These are phyloP conservation scores for Cutaneotrichosporon cyanovorans DNA, from an alignment of 1,284 basidiomycete genomes.

Conservation along the genomic window DNA sequence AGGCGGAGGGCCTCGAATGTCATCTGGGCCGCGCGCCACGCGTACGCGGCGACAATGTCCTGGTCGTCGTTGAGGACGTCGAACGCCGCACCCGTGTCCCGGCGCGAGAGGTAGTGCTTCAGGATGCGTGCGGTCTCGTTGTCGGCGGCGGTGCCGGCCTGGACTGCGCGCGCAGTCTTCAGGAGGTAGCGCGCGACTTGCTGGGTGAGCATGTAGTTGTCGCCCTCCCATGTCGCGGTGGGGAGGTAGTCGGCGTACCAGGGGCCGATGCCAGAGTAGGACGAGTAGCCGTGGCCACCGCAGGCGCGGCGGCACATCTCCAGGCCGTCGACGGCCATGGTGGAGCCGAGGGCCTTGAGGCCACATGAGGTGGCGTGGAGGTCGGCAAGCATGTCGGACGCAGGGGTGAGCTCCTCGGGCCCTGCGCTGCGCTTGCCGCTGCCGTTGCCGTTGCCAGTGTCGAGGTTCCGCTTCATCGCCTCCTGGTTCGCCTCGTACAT, in stretches of 20 bases:
- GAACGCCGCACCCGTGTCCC: constrained; percentile 45
- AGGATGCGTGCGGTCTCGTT: constrained; percentile 48
- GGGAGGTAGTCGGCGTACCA: constrained; percentile 53
- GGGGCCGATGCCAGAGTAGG: constrained; percentile 51
- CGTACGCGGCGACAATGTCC: constrained; percentile 52
- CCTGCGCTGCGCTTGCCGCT: constrained; percentile 9
- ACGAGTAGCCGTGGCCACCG: constrained; percentile 54
- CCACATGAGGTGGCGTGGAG: constrained; percentile 17
- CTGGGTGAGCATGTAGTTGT: constrained; percentile 52
- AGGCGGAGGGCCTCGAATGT: constrained; percentile 44
- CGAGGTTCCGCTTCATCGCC: constrained; percentile 17
- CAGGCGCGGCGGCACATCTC: constrained; percentile 51
- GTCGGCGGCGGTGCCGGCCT: constrained; percentile 51
- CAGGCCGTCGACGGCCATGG: constrained; percentile 49
- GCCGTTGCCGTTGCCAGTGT: not conserved
- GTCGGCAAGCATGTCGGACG: constrained; percentile 16
- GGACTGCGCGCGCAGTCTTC: constrained; percentile 49
- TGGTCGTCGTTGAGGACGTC: constrained; percentile 48
- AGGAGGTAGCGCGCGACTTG: constrained; percentile 51
- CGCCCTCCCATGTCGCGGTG: constrained; percentile 53
- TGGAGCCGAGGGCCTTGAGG: constrained; percentile 40
- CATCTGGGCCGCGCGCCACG: constrained; percentile 37
- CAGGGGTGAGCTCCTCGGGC: constrained; percentile 18
- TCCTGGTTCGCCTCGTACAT: constrained; percentile 36
- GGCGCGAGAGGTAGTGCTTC: constrained; percentile 36